Evolutionary conservation across 352 stramenopile species (phyloP), one percentile per base, ranked within the genome.

Genomic region (Globisporangium paroecandrum): DNA sequence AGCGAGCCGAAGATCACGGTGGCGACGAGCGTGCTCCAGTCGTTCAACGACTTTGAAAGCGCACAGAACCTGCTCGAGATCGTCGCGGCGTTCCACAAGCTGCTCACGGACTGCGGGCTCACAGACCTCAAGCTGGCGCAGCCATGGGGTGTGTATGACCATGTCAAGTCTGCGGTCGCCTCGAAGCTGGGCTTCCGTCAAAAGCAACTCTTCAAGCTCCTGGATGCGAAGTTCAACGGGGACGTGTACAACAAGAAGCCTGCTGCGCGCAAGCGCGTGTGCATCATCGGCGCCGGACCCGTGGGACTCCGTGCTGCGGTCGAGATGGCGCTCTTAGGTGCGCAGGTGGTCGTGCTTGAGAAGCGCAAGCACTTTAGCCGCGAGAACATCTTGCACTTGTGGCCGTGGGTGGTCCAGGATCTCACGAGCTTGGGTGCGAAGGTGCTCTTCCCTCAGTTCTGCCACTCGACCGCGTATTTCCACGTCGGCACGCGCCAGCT

Each of bases 331-430:
- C 53, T 95, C 25, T 73, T 94, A 4, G 85, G 87, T 34, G 83
- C 78, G 0, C 74, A 93, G 49, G 87, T 94, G 18, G 78, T 91
- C 0, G 76, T 95, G 29, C 65, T 95, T 22, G 87, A 95, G 69
- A 95, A 95, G 79, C 81, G 87, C 15, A 85, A 89, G 68, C 68
- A 80, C 55, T 95, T 95, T 58, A 93, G 71, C 64, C 84, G 87
- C 12, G 86, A 93, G 64, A 94, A 95, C 62, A 93, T 95, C 66
- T 64, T 95, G 51, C 85, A 93, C 49, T 57, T 95, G 74, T 95
- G 85, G 82, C 84, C 85, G 51, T 91, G 83, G 81, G 87, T 93
- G 25, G 87, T 95, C 55, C 83, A 93, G 64, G 86, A 94, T 46
- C 73, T 95, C 47, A 93, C 87, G 27, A 77, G 76, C 13, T 76